Base-by-base conservation (phyloP, 1,284 basidiomycete species). In the Trametes versicolor region DNA sequence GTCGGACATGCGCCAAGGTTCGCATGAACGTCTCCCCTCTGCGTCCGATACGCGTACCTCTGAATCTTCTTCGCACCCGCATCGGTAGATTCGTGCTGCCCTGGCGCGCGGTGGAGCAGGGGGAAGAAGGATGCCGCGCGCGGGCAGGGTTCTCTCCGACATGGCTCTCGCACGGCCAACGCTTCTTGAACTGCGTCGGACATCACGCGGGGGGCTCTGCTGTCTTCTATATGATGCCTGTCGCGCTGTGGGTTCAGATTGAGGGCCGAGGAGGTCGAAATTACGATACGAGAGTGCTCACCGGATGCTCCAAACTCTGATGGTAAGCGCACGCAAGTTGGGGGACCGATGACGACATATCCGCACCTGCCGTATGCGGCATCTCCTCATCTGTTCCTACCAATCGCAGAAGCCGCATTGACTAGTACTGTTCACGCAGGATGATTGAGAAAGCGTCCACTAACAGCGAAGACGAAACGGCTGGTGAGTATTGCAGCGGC, bases 31-130 rank as follows among this genome's bases (percentile, higher is more conserved):
- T 60, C 41, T 25, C 32, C 13, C 37, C 58, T 21, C 19, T 19
- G 36, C n/a, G 8, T 34, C 17, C 27, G 37, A 41, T 37, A 21
- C 32, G 41, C 50, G 29, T 15, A 17, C 8, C 39, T 41, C 12
- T 17, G 39, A 60, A 60, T 32, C 50, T 47, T 53, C 58, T 60
- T 51, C 58, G 58, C 58, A 29, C 15, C 27, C 39, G 51, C 13
- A 25, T 39, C 50, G 41, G 29, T 39, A 9, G 39, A n/a, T 36
- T 36, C 29, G 39, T 34, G 25, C 48, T 8, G 29, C 29, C 48
- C n/a, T 19, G 9, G 17, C 6, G 8, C 39, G 39, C 49, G 49
- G 7, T 51, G 49, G 49, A 34, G 49, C 29, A 27, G 4, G 8
- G 15, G 48, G 48, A 32, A 50, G 2, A 29, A 50, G 48, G 25